Evolutionary conservation across 2,329 filamentous ascomycete species (phyloP), one percentile per base, ranked within the genome.

Genomic region (Penicillium sclerotigenum): DNA sequence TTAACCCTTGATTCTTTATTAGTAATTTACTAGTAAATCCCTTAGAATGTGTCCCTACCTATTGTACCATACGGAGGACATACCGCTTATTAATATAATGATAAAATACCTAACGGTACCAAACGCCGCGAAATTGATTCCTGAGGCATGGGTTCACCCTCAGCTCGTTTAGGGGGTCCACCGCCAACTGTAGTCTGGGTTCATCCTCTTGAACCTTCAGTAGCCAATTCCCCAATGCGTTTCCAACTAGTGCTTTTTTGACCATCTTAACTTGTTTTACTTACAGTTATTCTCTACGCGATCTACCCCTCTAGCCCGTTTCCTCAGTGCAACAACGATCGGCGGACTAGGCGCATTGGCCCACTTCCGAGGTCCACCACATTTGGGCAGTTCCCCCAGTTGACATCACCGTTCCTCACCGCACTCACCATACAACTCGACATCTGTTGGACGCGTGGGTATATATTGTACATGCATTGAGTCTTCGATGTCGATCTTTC

Each of bases 391-490:
- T 40, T 43, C 52, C 54, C 45, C 47, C 49, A 54, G 54, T 58
- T 67, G 65, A 67, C 65, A 67, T 67, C 62, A 67, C 61, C 47
- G 41, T 45, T 62, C 58, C 48, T 62, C 59, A 64, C 60, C 59
- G 57, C 59, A 65, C 54, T 59, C 60, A 63, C 52, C 59, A 47
- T 20, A 36, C 49, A 52, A 52, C 14, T 43, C 26, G n/a, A 51
- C 47, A 45, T 38, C 40, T 26, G 31, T 36, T 40, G 9, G 14
- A 33, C 9, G 24, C 34, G 18, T 33, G 38, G 20, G 13, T 52
- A 36, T 31, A 47, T 22, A 47, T 46, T 52, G 18, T 38, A 38
- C 18, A 52, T 52, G 33, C 26, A 42, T 47, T 40, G 37, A 20
- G 22, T 34, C 40, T 22, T 36, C 8, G 16, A 52, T 40, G 28